Percentiles rank a stretch among this genome's conserved stretches.
Conservation (phyloP, 2,329 filamentous ascomycete genomes). For the Clonostachys sp. region DNA sequence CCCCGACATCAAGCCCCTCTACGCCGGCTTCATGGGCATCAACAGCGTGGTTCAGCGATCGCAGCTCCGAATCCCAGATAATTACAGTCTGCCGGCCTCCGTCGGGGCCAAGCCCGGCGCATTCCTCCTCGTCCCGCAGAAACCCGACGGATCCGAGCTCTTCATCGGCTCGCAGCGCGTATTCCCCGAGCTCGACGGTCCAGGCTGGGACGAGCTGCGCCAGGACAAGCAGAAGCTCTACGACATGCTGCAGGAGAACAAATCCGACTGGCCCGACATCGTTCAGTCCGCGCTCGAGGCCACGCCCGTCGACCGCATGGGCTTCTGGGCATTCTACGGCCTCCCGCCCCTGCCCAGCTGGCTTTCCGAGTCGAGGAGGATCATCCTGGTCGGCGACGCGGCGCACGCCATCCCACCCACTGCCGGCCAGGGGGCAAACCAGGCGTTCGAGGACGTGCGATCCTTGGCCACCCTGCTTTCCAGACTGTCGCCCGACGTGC, state of each 20-base stretch:
- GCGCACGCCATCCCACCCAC: constrained; percentile 43
- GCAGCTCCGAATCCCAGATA: constrained; percentile 24
- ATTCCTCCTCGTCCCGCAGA: constrained; percentile 45
- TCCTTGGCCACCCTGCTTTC: constrained; percentile 32
- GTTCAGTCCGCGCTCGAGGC: constrained; percentile 24
- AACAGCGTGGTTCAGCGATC: constrained; percentile 23
- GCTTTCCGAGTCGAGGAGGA: constrained; percentile 26
- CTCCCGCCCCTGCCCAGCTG: constrained; percentile 40
- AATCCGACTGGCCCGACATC: constrained; percentile 25
- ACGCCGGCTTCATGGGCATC: constrained; percentile 40
- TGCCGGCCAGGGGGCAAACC: constrained; percentile 39
- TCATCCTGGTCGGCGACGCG: constrained; percentile 41
- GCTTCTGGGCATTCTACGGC: constrained; percentile 44
- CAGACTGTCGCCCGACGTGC: constrained; percentile 6
- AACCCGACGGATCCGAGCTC: constrained; percentile 39
- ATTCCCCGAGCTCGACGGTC: constrained; percentile 25
- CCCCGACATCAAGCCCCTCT: constrained; percentile 40
- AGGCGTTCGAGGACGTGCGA: constrained; percentile 45
- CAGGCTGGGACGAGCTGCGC: constrained; percentile 33
- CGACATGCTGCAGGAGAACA: constrained; percentile 24
- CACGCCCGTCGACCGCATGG: constrained; percentile 24
- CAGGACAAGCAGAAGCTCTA: constrained; percentile 29
- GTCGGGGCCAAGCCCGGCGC: constrained; percentile 36
- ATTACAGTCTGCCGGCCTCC: constrained; percentile 34
- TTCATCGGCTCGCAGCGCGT: constrained; percentile 39